These are phyloP conservation scores for Fagopyrum tataricum DNA, from an alignment of 148 eudicot genomes.

Conservation along the genomic window DNA sequence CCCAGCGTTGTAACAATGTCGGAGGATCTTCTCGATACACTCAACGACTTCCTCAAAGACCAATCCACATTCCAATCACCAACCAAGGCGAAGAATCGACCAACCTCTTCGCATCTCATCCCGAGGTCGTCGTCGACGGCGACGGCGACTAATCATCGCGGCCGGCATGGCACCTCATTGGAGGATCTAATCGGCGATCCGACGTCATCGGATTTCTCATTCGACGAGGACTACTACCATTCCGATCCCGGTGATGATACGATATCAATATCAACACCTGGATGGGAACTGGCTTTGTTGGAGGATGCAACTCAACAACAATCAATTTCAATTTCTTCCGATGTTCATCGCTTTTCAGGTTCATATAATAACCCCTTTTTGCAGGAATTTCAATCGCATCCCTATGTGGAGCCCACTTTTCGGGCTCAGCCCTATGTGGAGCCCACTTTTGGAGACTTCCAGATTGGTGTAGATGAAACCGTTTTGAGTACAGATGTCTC, in stretches of 20 bases:
- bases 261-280: constrained; percentile 16
- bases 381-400: constrained; percentile 7
- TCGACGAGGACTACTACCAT: constrained; percentile 13
- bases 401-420: neutral
- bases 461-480: neutral
- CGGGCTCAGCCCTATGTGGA: neutral
- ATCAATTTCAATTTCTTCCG: neutral
- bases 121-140: constrained; percentile 23
- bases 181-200: constrained; percentile 52
- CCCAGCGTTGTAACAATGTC: constrained; percentile 59
- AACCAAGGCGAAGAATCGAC: no score
- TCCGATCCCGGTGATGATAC: constrained; percentile 23
- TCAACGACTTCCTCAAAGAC: constrained; percentile 71
- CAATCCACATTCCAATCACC: no score
- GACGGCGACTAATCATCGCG: constrained; percentile 14
- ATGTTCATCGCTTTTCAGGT: neutral
- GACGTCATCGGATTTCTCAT: neutral
- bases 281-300: constrained; percentile 57
- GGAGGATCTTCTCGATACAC: constrained; percentile 47
- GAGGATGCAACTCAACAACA: constrained; percentile 22
- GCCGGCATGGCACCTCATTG: constrained; percentile 25
- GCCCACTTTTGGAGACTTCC: neutral
- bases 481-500: neutral
- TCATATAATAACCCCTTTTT: constrained; percentile 53
- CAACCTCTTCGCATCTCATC: constrained; percentile 18